These are phyloP conservation scores for Inosperma sp. DNA, from an alignment of 768 basidiomycete genomes.

Conservation along the genomic window DNA sequence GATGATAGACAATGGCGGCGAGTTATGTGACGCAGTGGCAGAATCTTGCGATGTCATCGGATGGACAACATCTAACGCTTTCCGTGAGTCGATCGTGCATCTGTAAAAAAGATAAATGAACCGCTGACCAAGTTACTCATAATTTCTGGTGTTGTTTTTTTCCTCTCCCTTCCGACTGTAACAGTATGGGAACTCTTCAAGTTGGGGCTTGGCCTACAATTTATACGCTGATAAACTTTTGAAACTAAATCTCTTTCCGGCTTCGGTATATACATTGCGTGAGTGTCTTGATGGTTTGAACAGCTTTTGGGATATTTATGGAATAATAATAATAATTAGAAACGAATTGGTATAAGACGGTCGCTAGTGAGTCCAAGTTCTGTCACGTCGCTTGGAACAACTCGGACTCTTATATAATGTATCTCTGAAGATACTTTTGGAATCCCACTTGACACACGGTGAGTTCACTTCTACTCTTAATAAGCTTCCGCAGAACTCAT, in stretches of 20 bases:
- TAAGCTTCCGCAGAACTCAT: background rate
- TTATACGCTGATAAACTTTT: constrained; percentile 57
- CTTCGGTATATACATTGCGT: constrained; percentile 45
- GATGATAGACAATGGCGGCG: constrained; percentile 7
- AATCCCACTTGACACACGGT: constrained; percentile 47
- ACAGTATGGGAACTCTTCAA: constrained; percentile 16
- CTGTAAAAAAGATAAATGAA: no score
- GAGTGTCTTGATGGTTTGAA: constrained; percentile 15
- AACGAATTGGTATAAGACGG: constrained; percentile 48
- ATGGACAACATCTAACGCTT: constrained; percentile 4
- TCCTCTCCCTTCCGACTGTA: background rate
- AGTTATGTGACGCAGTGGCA: constrained; percentile 5
- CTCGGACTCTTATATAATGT: background rate
- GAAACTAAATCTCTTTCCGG: constrained; percentile 49
- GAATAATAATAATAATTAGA: no score
- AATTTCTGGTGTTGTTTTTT: no score
- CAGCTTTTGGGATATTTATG: background rate
- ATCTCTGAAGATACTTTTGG: constrained; percentile 37
- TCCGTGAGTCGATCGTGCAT: constrained; percentile 1
- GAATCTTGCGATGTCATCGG: background rate
- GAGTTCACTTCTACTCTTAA: constrained; percentile 3
- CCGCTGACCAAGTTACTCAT: no score
- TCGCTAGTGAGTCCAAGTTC: constrained; percentile 33
- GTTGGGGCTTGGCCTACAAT: constrained; percentile 62
- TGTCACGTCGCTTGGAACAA: background rate